phyloP scores from a whole-genome alignment of 2,329 filamentous ascomycete genomes.

The Monilinia laxa region DNA sequence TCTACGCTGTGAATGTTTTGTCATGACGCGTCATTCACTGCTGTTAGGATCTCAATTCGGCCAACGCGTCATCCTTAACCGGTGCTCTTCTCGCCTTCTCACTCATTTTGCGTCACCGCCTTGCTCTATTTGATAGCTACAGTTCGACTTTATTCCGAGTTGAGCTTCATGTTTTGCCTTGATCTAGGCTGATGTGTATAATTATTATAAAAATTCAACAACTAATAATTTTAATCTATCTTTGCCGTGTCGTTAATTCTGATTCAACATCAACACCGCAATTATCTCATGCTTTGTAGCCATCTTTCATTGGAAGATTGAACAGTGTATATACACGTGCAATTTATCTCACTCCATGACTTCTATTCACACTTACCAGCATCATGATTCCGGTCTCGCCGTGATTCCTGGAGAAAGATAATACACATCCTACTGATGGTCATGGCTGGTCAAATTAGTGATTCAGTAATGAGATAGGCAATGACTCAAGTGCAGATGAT shows the following conservation, averaged over 20 bases:
- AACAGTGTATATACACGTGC: neutral
- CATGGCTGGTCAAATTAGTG: neutral
- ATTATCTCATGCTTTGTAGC: neutral
- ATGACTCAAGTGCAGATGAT: neutral
- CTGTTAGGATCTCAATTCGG: neutral
- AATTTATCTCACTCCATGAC: neutral
- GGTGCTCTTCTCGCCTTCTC: no score
- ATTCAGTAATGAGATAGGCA: neutral
- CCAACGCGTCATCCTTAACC: neutral
- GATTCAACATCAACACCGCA: neutral
- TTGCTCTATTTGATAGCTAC: neutral
- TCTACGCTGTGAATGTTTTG: neutral
- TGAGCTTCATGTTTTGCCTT: neutral
- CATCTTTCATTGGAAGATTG: neutral
- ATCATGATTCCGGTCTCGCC: neutral
- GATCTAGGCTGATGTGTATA: neutral
- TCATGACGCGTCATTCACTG: neutral
- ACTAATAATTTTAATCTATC: no score
- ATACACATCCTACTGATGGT: neutral
- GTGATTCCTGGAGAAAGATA: neutral
- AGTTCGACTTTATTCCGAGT: neutral
- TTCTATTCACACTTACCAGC: neutral
- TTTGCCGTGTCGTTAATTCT: neutral
- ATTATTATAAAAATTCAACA: no score
- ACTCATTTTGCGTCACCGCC: neutral